Percentiles rank a stretch among this genome's conserved stretches.
These are phyloP conservation scores for Populus trichocarpa DNA, from an alignment of 441 rosid species.

Conservation along the genomic window DNA sequence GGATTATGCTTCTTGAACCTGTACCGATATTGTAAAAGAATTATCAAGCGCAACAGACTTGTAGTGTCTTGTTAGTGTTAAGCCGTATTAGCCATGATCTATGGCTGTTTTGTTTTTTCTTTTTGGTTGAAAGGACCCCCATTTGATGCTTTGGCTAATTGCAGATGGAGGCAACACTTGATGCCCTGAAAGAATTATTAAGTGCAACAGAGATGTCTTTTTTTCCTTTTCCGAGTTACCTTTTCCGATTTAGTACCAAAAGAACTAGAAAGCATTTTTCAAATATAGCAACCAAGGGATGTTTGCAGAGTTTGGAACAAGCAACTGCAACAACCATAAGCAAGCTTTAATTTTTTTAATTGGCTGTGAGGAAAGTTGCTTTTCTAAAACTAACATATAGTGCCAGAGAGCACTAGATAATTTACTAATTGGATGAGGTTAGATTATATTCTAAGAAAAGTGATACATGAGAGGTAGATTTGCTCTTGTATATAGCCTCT, in stretches of 20 bases:
- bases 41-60: background rate
- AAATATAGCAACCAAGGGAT: background rate
- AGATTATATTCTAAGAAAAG: background rate
- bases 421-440: background rate
- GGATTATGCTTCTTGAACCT: background rate
- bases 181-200: background rate
- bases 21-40: background rate
- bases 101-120: background rate
- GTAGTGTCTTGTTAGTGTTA: background rate
- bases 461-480: background rate
- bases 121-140: background rate
- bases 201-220: background rate
- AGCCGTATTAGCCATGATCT: background rate
- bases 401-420: background rate
- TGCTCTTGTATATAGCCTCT: too few relatives aligned
- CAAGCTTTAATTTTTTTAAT: background rate
- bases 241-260: background rate
- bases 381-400: background rate
- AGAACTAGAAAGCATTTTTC: background rate
- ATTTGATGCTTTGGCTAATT: background rate
- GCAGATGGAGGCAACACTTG: background rate
- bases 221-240: background rate
- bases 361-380: background rate
- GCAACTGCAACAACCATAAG: background rate
- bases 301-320: background rate